Evolutionary conservation across 2,329 filamentous ascomycete genomes (phyloP).

Genomic region (Colletotrichum ledebouriae): DNA sequence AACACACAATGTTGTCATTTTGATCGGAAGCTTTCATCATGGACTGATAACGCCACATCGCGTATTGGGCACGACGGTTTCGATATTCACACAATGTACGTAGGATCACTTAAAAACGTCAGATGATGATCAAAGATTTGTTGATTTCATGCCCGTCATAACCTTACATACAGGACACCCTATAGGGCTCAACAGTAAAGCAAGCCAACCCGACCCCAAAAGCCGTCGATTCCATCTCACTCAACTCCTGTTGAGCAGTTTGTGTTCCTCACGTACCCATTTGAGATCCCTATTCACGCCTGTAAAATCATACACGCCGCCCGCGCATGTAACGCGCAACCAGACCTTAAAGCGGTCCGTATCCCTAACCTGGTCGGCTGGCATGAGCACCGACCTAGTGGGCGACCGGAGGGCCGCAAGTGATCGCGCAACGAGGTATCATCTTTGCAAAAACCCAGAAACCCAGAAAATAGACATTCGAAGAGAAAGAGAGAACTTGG

Average conservation of each 20-base stretch:
- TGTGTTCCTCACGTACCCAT: constrained; percentile 35
- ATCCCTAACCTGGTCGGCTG: constrained; percentile 8
- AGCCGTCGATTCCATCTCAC: constrained; percentile 33
- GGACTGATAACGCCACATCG: too few relatives aligned
- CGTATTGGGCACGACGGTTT: too few relatives aligned
- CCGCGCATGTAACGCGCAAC: constrained; percentile 14
- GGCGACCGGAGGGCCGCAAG: constrained; percentile 2
- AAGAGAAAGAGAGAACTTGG: constrained; percentile 23
- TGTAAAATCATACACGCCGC: constrained; percentile 40
- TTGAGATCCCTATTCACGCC: constrained; percentile 33
- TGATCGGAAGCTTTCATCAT: too few relatives aligned
- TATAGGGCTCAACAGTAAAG: constrained; percentile 19
- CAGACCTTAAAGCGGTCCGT: constrained; percentile 17
- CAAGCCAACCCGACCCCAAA: constrained; percentile 35
- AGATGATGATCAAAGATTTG: constrained; percentile 25
- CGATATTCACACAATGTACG: too few relatives aligned
- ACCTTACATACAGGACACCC: constrained; percentile 38
- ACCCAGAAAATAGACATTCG: constrained; percentile 35
- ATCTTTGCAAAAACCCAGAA: constrained; percentile 43
- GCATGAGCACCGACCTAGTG: constrained; percentile 12
- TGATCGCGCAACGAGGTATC: constrained; percentile 40
- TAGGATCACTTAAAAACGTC: background rate
- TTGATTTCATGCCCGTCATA: constrained; percentile 44
- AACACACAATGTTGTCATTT: too few relatives aligned
- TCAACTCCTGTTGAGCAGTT: constrained; percentile 19